Evolutionary conservation across 1,139 yeast genomes (phyloP).

Genomic region (Saccharomyces hybrid): DNA sequence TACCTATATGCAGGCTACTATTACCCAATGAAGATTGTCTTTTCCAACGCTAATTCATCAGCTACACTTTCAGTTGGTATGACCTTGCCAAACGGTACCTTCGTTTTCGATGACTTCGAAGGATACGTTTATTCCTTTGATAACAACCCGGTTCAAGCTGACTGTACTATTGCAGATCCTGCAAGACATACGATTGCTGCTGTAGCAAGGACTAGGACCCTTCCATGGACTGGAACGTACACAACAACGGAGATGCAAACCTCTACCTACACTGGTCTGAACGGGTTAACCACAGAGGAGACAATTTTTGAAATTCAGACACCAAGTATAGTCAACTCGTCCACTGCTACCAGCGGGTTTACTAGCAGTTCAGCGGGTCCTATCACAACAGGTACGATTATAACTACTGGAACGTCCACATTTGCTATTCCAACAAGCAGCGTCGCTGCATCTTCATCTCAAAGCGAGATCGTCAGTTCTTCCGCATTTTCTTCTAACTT

Average conservation of each 20-base stretch:
- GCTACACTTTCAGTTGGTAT: not conserved
- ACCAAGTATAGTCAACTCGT: not conserved
- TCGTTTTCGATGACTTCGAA: not conserved
- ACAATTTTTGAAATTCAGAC: not conserved
- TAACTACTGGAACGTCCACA: not conserved
- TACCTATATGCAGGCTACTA: conserved; percentile 16
- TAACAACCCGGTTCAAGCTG: not conserved
- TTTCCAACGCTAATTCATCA: not conserved
- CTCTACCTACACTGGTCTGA: not conserved
- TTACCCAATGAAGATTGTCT: conserved; percentile 29
- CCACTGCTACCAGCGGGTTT: not conserved
- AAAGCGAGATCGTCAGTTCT: not conserved
- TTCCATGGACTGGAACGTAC: not conserved
- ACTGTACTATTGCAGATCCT: not conserved
- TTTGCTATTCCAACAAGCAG: not conserved
- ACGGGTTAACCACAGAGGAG: not conserved
- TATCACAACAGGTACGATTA: not conserved
- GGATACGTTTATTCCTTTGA: not conserved
- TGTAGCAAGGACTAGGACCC: not conserved
- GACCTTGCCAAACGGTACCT: not conserved
- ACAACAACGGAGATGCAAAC: not conserved
- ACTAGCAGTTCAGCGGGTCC: not conserved
- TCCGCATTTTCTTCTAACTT: too few species aligned
- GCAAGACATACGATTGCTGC: not conserved
- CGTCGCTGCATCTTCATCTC: not conserved